phyloP scores from a whole-genome alignment of 805 yeast species.

The Yarrowia bubula region DNA sequence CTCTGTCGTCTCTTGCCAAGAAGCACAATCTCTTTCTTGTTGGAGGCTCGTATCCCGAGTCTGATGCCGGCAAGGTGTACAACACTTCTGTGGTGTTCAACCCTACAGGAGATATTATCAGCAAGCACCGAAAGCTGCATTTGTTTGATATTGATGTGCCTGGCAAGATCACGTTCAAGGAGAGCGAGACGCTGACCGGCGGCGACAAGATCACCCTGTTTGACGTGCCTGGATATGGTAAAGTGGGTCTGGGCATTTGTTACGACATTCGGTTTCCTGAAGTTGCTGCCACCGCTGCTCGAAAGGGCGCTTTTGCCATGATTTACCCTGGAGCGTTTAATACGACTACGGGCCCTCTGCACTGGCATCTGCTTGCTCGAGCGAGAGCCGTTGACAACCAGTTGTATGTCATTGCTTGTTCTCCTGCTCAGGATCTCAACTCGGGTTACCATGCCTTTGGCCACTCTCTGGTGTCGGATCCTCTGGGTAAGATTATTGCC shows the following conservation, averaged over 20 bases:
- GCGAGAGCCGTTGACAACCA: constrained; percentile 91
- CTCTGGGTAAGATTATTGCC: constrained; percentile 77
- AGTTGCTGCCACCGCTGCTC: constrained; percentile 64
- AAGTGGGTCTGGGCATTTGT: constrained; percentile 81
- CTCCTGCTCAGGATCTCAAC: constrained; percentile 88
- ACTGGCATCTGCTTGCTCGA: constrained; percentile 77
- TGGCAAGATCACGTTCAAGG: constrained; percentile 83
- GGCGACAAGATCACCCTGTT: constrained; percentile 82
- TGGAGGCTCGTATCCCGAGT: constrained; percentile 93
- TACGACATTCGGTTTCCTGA: constrained; percentile 95
- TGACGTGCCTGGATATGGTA: constrained; percentile 61
- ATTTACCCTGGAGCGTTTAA: constrained; percentile 94
- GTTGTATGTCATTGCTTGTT: constrained; percentile 78
- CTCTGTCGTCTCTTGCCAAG: constrained; percentile 66
- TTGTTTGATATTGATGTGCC: constrained; percentile 92
- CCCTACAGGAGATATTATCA: constrained; percentile 71
- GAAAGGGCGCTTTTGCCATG: constrained; percentile 70
- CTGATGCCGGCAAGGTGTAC: constrained; percentile 56
- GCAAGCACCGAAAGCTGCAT: constrained; percentile 87
- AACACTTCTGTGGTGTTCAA: constrained; percentile 74
- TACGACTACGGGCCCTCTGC: constrained; percentile 85
- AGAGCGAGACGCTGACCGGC: constrained; percentile 68
- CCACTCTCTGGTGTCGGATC: constrained; percentile 78
- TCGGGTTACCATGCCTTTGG: constrained; percentile 83
- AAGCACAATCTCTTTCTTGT: constrained; percentile 61